Evolutionary conservation across 2,329 filamentous ascomycete species (phyloP), one percentile per base, ranked within the genome.

Genomic region (Myriosclerotinia scirpicola): DNA sequence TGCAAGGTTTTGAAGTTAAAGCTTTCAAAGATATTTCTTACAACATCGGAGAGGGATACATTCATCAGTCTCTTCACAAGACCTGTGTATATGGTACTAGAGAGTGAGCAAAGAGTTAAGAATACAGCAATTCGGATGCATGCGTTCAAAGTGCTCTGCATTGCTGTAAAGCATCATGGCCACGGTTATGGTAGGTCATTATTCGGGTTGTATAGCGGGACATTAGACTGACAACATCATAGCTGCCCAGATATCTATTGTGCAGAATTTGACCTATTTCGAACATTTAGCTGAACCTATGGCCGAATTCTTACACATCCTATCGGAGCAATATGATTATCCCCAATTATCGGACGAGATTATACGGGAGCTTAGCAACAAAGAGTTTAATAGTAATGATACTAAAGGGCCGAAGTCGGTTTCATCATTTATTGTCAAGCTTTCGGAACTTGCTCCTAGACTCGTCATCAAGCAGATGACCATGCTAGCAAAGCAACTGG

Each of bases 261-360:
- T 98, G 65, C 95, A 99, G 78, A 98, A 95, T 76, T 81, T 99
- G 71, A 97, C 95, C 6, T 99, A 99, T 77, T 99, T 98, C 74
- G 95, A 99, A 79, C 95, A 99, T 78, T 81, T 99, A n/a, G 94
- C 95, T 0, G 95, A 99, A 76, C 95, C 95, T 1, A 99, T 99
- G 95, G 95, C 95, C 42, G 96, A 99, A 77, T 97, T 99, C 74
- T 81, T 99, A 5, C 92, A 98, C 74, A 99, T 98, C 74, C 83
- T 99, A 36, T 90, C 93, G 0, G 93, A 98, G 77, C 94, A 97
- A 80, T 99, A 98, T 80, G 95, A 99, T 79, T 96, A 98, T 76
- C 91, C 93, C 20, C 95, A 99, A 75, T 84, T 99, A 11, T 90
- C 93, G 5, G 95, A 97, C 76, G 95, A 99, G 76, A 91, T 98